Conservation (phyloP, 2,329 filamentous ascomycete genomes). For the Hymenoscyphus albidus region DNA sequence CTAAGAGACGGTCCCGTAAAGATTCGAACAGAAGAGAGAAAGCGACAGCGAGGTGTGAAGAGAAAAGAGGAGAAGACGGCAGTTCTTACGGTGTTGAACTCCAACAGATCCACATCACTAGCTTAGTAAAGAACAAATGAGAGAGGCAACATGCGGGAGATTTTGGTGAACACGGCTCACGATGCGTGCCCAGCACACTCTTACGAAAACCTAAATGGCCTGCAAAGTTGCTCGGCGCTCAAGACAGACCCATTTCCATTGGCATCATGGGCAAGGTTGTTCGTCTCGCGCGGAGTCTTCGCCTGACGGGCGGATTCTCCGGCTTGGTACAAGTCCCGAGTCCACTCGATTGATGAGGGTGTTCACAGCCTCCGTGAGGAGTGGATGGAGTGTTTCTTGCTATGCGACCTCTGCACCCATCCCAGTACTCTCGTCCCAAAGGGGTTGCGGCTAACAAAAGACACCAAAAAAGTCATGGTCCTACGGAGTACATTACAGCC, state of each 20-base stretch:
- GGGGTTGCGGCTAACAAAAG: neutral
- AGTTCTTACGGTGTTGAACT: neutral
- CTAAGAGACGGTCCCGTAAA: neutral
- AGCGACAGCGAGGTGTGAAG: constrained; percentile 14
- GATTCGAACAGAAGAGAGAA: neutral
- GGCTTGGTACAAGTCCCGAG: neutral
- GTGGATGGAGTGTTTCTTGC: neutral
- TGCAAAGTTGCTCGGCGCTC: neutral
- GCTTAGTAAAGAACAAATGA: neutral
- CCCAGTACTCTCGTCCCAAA: neutral
- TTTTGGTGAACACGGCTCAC: constrained; percentile 4
- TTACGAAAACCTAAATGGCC: neutral
- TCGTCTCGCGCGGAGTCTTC: neutral
- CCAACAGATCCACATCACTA: neutral
- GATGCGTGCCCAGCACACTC: neutral
- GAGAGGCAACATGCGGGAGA: neutral
- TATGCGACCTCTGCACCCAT: neutral
- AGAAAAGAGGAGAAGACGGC: constrained; percentile 8
- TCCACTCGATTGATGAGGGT: neutral
- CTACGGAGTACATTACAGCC: neutral
- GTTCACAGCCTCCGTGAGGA: neutral
- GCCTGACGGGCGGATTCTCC: neutral
- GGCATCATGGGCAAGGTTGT: neutral
- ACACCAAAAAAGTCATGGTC: neutral
- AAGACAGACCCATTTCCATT: neutral